These are phyloP conservation scores for Conringia planisiliqua DNA, from an alignment of 345 rosid genomes.

Conservation along the genomic window DNA sequence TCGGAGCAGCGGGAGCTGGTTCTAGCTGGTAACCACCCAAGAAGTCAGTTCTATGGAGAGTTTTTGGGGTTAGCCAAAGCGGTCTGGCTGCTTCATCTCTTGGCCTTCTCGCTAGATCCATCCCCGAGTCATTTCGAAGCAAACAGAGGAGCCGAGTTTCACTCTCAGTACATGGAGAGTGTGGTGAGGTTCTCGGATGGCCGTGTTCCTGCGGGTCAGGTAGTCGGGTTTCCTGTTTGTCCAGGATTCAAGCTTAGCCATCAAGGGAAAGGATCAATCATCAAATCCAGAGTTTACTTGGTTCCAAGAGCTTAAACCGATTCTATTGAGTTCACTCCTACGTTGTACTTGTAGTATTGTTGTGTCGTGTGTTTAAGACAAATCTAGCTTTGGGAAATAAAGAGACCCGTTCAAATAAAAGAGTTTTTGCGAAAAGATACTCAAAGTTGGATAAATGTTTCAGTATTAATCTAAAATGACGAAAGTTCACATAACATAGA, in stretches of 20 bases:
- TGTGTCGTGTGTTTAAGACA: too few species aligned
- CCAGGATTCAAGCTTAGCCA: slow-evolving; percentile 91
- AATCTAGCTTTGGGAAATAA: slow-evolving; percentile 13
- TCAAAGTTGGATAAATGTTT: slow-evolving; percentile 7
- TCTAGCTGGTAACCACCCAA: slow-evolving; percentile 68
- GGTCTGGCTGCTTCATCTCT: slow-evolving; percentile 87
- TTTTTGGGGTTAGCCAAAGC: slow-evolving; percentile 79
- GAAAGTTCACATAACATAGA: slow-evolving; percentile 13
- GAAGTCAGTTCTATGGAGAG: slow-evolving; percentile 77
- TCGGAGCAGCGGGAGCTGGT: slow-evolving; percentile 67
- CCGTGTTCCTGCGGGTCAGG: slow-evolving; percentile 59
- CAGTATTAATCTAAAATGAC: slow-evolving; percentile 13
- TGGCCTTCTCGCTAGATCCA: slow-evolving; percentile 90
- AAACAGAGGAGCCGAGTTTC: slow-evolving; percentile 75
- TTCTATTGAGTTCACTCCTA: too few species aligned
- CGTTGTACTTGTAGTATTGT: background rate
- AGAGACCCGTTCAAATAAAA: background rate
- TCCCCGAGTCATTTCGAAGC: slow-evolving; percentile 83
- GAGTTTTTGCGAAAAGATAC: background rate
- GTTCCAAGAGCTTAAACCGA: slow-evolving; percentile 42
- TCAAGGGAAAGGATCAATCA: slow-evolving; percentile 48
- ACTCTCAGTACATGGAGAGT: slow-evolving; percentile 84
- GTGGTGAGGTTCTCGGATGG: slow-evolving; percentile 63
- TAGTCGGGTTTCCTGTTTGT: slow-evolving; percentile 76
- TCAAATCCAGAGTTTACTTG: slow-evolving; percentile 83